Evolutionary conservation across 495 filamentous ascomycete species (phyloP).

Genomic region (Xylaria intraflava): DNA sequence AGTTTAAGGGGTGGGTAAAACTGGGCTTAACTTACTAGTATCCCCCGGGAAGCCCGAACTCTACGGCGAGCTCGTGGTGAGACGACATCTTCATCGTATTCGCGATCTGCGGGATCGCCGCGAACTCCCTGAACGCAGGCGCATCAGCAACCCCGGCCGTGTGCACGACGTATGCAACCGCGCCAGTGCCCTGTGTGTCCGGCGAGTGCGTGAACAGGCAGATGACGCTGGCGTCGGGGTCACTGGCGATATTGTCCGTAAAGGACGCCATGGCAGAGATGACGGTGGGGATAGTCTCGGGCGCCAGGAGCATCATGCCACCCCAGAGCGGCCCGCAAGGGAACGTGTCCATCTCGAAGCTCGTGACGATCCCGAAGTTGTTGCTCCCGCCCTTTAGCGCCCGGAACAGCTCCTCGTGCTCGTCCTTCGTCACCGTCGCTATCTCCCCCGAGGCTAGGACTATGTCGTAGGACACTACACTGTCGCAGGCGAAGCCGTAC

Average conservation of each 20-base stretch:
- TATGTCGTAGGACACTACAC: constrained; percentile 45
- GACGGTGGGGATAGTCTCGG: constrained; percentile 4
- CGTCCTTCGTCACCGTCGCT: constrained; percentile 21
- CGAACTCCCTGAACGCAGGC: constrained; percentile 12
- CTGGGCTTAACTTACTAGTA: constrained; percentile 13
- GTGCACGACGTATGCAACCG: constrained; percentile 11
- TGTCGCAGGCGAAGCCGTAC: constrained; percentile 47
- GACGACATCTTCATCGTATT: constrained; percentile 18
- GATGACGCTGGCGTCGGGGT: constrained; percentile 3
- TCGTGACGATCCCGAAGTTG: constrained; percentile 59
- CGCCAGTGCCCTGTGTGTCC: not conserved
- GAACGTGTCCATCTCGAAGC: constrained; percentile 44
- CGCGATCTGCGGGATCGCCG: constrained; percentile 9
- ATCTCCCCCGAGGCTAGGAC: constrained; percentile 34
- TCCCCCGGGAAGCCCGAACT: not conserved
- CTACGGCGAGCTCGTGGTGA: constrained; percentile 6
- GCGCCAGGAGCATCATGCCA: constrained; percentile 20
- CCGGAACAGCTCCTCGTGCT: constrained; percentile 39
- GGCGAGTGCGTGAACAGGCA: not conserved
- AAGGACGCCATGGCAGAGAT: constrained; percentile 21
- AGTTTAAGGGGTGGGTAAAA: not conserved
- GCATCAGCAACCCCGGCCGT: constrained; percentile 10
- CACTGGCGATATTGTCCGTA: not conserved
- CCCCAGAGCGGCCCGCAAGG: constrained; percentile 39
- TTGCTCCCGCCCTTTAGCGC: constrained; percentile 52